phyloP scores from a whole-genome alignment of 2,329 filamentous ascomycete genomes.

The Aspergillus costaricaensis region DNA sequence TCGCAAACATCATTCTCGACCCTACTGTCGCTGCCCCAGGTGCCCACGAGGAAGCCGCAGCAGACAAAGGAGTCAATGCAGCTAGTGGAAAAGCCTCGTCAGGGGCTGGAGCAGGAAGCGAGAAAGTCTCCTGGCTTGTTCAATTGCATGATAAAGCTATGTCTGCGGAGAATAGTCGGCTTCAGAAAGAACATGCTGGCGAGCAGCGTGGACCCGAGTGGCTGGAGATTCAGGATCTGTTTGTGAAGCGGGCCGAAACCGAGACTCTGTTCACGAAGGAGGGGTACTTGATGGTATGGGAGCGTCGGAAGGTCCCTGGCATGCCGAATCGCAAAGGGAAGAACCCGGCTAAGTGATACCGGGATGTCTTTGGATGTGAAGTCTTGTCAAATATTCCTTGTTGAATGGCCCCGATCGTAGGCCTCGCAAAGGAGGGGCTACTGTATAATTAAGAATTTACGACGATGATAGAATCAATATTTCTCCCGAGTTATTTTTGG shows the following conservation, averaged over 20 bases:
- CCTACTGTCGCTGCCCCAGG: conserved; percentile 66
- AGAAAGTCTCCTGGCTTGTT: conserved; percentile 93
- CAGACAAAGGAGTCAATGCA: conserved; percentile 40
- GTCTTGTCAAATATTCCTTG: background rate
- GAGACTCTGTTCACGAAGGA: conserved; percentile 92
- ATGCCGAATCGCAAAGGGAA: conserved; percentile 44
- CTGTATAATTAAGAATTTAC: conserved; percentile 14
- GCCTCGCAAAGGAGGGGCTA: background rate
- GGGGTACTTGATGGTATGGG: conserved; percentile 96
- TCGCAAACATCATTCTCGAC: conserved; percentile 78
- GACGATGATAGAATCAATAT: background rate
- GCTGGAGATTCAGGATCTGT: conserved; percentile 92
- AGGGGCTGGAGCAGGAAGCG: conserved; percentile 81
- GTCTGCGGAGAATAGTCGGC: conserved; percentile 39
- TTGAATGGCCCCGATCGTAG: background rate
- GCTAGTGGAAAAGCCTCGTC: conserved; percentile 42
- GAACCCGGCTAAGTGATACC: conserved; percentile 23
- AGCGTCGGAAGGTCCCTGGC: conserved; percentile 64
- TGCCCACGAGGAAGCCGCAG: conserved; percentile 47
- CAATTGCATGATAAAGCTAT: conserved; percentile 78
- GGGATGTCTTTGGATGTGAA: background rate
- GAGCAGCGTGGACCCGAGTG: conserved; percentile 67
- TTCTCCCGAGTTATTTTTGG: too few relatives aligned
- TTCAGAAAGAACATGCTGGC: conserved; percentile 26
- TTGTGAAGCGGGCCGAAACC: conserved; percentile 82